phyloP scores from a whole-genome alignment of 805 yeast genomes.

The Lipomyces japonicus region DNA sequence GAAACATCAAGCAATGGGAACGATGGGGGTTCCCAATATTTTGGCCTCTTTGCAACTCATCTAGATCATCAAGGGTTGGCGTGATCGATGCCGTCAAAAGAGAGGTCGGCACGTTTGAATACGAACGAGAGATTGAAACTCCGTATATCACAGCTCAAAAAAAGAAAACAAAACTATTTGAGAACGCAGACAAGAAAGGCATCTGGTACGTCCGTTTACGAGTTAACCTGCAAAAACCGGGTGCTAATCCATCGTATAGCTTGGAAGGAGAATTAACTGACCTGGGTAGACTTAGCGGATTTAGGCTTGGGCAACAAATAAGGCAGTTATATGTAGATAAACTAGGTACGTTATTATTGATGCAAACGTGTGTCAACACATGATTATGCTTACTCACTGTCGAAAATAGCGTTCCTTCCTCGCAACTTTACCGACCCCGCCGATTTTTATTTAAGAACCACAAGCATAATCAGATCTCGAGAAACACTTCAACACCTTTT shows the following conservation, averaged over 20 bases:
- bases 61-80: conserved; percentile 20
- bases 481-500: conserved; percentile 29
- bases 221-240: too few species aligned
- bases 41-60: conserved; percentile 26
- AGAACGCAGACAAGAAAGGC: conserved; percentile 19
- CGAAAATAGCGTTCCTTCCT: conserved; percentile 19
- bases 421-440: conserved; percentile 4
- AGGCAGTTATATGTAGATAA: conserved; percentile 26
- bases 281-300: conserved; percentile 23
- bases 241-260: neutral
- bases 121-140: conserved; percentile 26
- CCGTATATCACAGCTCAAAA: conserved; percentile 5
- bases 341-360: conserved; percentile 3
- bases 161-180: conserved; percentile 3
- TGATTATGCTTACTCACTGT: neutral
- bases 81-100: conserved; percentile 11
- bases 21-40: conserved; percentile 28
- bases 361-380: neutral
- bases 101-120: conserved; percentile 16
- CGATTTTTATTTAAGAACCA: conserved; percentile 24
- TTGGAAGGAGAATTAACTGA: conserved; percentile 29
- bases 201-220: conserved; percentile 9
- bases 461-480: conserved; percentile 26
- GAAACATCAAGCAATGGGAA: conserved; percentile 22
- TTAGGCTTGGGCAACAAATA: conserved; percentile 20